Evolutionary conservation across 1,139 yeast genomes (phyloP).

Genomic region (Taiozyma onychis): DNA sequence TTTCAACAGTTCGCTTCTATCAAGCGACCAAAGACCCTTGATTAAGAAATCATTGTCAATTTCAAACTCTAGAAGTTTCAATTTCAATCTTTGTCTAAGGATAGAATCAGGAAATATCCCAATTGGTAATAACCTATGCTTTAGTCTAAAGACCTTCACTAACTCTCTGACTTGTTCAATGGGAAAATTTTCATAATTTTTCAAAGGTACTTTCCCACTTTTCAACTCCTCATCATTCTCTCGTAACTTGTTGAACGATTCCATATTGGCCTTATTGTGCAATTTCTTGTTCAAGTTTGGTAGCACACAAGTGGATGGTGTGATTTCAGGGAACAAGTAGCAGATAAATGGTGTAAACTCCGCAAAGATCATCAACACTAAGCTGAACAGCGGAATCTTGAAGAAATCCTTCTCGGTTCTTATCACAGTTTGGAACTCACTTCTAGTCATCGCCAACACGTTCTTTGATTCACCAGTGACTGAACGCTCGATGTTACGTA

Average conservation of each 20-base stretch:
- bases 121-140: conserved; percentile 36
- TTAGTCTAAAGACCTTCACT: conserved; percentile 33
- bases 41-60: conserved; percentile 47
- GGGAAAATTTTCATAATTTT: conserved; percentile 42
- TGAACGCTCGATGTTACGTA: conserved; percentile 19
- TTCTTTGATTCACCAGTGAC: conserved; percentile 11
- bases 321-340: conserved; percentile 50
- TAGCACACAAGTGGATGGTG: conserved; percentile 66
- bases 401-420: conserved; percentile 52
- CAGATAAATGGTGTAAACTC: conserved; percentile 63
- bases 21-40: conserved; percentile 35
- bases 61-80: conserved; percentile 37
- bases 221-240: conserved; percentile 17
- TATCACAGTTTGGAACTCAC: conserved; percentile 48
- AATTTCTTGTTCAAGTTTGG: conserved; percentile 39
- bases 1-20: conserved; percentile 37
- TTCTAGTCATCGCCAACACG: conserved; percentile 37
- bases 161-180: conserved; percentile 32
- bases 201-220: conserved; percentile 11
- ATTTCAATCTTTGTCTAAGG: conserved; percentile 35
- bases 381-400: conserved; percentile 60
- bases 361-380: conserved; percentile 50
- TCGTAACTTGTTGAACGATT: conserved; percentile 13
- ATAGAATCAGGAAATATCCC: conserved; percentile 33
- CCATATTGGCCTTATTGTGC: conserved; percentile 10